These are phyloP conservation scores for Antitrichia curtipendula DNA, from an alignment of 225 moss, liverwort and hornwort species.

Conservation along the genomic window DNA sequence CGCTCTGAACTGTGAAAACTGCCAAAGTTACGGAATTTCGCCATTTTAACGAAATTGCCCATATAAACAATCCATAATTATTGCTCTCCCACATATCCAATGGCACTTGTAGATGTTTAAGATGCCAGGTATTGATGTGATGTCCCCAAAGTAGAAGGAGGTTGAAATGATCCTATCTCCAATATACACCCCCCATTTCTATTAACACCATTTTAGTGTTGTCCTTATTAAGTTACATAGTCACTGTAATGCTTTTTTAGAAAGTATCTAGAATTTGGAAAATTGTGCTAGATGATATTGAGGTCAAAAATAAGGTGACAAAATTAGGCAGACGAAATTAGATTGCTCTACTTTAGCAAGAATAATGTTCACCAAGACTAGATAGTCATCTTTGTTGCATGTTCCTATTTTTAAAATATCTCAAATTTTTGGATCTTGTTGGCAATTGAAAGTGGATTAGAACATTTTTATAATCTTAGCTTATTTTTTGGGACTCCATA, in stretches of 20 bases:
- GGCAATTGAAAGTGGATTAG: not conserved
- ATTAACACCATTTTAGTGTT: not conserved
- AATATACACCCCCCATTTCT: not conserved
- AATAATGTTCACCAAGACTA: not conserved
- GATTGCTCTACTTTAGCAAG: not conserved
- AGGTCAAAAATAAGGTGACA: not conserved
- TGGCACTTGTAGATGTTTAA: not conserved
- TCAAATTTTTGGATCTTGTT: not conserved
- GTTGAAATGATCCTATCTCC: too few relatives aligned
- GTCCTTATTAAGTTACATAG: fast-evolving
- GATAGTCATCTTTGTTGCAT: not conserved
- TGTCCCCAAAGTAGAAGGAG: fast-evolving
- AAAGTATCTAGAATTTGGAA: fast-evolving
- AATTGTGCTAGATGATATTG: fast-evolving
- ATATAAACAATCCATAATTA: too few relatives aligned
- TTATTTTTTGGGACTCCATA: fast-evolving
- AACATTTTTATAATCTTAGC: not conserved
- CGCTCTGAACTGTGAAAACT: too few relatives aligned
- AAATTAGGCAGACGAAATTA: fast-evolving
- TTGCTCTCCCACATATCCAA: fast-evolving
- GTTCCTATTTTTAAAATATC: not conserved
- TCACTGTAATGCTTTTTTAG: fast-evolving
- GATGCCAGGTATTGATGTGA: fast-evolving
- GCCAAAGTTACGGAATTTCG: too few relatives aligned
- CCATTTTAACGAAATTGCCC: too few relatives aligned